Base-by-base conservation (phyloP, 2,329 filamentous ascomycete genomes). In the Magnaporthales sp. region DNA sequence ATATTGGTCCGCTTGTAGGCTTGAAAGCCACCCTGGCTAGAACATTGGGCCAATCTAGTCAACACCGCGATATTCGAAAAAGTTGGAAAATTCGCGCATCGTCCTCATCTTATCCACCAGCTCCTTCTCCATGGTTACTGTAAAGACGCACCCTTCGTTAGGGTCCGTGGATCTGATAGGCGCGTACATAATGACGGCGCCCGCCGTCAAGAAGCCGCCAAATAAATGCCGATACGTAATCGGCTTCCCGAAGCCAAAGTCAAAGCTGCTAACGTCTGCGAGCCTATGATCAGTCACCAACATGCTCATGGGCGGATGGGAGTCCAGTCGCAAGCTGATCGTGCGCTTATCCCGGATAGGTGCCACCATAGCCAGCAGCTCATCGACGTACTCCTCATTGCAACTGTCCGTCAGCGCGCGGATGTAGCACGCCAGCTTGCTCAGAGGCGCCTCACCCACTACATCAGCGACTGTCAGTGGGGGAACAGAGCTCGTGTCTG, bases 211-310 rank as follows among this genome's bases (percentile, higher is more conserved):
- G 3, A 62, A 13, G 9, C 22, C 58, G 5, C 58, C 75, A 7
- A 73, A 71, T 0, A 76, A 68, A 29, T 77, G 75, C 4, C 77
- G 74, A 27, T 76, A 77, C 0, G 73, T 71, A 1, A 67, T 54
- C 0, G 78, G 78, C 61, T 66, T 73, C 0, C 67, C 77, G 30
- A 80, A 78, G 4, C 78, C 77, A 70, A 79, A 80, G 66, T 79
- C 71, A 0, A 72, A 70, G 0, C 63, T 70, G 3, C 69, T 70
- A 5, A 76, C 69, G 4, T 73, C 71, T 0, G 73, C 72, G 26
- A 75, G 74, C 2, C 78, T 74, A 66, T 76, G 75, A 38, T 80
- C 78, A 0, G 77, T 79, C 56, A 74, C 68, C 1, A 77, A 67
- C 6, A 77, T 72, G 1, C 73, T 74, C 68, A 79, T 67, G 4